Percentiles rank a stretch among this genome's conserved stretches.
phyloP scores from a whole-genome alignment of 306 rosid genomes.

The Coriaria nepalensis region DNA sequence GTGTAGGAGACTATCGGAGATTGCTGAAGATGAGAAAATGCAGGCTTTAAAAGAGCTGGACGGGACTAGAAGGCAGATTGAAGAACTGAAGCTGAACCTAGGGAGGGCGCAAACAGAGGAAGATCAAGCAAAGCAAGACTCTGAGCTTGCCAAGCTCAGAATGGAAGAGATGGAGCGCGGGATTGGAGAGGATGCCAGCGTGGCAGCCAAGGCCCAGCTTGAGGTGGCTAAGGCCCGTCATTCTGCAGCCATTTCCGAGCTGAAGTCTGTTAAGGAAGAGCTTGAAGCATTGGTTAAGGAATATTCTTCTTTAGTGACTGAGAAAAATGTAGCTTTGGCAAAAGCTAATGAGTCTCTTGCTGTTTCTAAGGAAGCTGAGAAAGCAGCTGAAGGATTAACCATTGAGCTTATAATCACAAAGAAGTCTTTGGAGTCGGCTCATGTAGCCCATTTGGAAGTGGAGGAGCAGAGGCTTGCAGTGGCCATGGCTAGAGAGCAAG shows the following conservation, averaged over 20 bases:
- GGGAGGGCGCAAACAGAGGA: slow-evolving; percentile 92
- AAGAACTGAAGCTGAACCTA: slow-evolving; percentile 70
- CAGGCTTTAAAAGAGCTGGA: slow-evolving; percentile 61
- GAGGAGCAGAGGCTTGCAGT: slow-evolving; percentile 86
- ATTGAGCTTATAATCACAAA: slow-evolving; percentile 67
- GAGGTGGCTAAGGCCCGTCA: slow-evolving; percentile 85
- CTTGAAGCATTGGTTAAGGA: slow-evolving; percentile 49
- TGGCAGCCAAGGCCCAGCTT: slow-evolving; percentile 93
- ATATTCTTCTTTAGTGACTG: slow-evolving; percentile 48
- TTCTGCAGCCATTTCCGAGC: slow-evolving; percentile 61
- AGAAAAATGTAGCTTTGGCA: slow-evolving; percentile 58
- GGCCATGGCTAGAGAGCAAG: slow-evolving; percentile 82
- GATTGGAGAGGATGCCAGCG: slow-evolving; percentile 70
- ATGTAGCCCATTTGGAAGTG: slow-evolving; percentile 80
- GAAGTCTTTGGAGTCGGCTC: slow-evolving; percentile 72
- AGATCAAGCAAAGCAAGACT: slow-evolving; percentile 86
- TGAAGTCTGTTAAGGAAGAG: slow-evolving; percentile 63
- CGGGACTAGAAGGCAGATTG: slow-evolving; percentile 62
- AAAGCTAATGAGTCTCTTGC: slow-evolving; percentile 65
- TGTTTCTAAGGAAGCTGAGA: slow-evolving; percentile 70
- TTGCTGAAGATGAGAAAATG: slow-evolving; percentile 37
- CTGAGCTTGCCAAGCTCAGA: slow-evolving; percentile 87
- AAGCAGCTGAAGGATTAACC: slow-evolving; percentile 68
- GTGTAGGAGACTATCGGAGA: slow-evolving; percentile 41
- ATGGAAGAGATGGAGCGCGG: slow-evolving; percentile 98